Evolutionary conservation across 2,329 filamentous ascomycete species (phyloP).

Genomic region (Verticillium nonalfalfae): DNA sequence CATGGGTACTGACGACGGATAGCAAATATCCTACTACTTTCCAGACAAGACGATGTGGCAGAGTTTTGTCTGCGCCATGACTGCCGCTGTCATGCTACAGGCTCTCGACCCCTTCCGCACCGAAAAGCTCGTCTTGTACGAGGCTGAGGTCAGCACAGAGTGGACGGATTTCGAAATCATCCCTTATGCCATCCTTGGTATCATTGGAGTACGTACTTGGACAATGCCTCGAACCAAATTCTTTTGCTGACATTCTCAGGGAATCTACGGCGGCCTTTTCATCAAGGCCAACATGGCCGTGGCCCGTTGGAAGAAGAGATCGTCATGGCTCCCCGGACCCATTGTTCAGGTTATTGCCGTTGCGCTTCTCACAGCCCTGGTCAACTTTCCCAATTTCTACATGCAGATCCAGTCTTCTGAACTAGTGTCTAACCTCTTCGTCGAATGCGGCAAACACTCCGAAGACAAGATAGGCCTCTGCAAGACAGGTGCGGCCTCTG

Average conservation of each 20-base stretch:
- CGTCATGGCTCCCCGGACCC: constrained; percentile 61
- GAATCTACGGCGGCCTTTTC: constrained; percentile 90
- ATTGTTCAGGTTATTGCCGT: constrained; percentile 75
- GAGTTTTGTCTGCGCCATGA: constrained; percentile 98
- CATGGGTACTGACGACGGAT: neutral
- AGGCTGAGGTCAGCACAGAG: constrained; percentile 83
- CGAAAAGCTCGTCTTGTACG: constrained; percentile 91
- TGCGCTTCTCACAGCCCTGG: constrained; percentile 72
- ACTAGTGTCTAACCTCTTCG: constrained; percentile 85
- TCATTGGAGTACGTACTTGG: constrained; percentile 58
- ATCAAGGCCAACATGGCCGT: constrained; percentile 91
- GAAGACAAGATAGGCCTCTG: constrained; percentile 90
- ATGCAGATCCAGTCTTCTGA: constrained; percentile 91
- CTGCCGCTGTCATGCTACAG: constrained; percentile 90
- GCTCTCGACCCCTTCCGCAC: constrained; percentile 91
- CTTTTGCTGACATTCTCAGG: constrained; percentile 32
- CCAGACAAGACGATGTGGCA: constrained; percentile 99
- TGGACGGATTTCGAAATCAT: constrained; percentile 95
- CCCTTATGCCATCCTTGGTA: constrained; percentile 79
- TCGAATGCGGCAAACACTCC: constrained; percentile 75
- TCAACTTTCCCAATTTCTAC: constrained; percentile 95
- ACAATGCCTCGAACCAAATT: neutral
- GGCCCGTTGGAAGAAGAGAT: constrained; percentile 69
- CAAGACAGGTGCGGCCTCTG: constrained; percentile 76
- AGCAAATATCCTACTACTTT: constrained; percentile 95